Evolutionary conservation across 441 rosid species (phyloP).

Genomic region (Erodium moschatum): DNA sequence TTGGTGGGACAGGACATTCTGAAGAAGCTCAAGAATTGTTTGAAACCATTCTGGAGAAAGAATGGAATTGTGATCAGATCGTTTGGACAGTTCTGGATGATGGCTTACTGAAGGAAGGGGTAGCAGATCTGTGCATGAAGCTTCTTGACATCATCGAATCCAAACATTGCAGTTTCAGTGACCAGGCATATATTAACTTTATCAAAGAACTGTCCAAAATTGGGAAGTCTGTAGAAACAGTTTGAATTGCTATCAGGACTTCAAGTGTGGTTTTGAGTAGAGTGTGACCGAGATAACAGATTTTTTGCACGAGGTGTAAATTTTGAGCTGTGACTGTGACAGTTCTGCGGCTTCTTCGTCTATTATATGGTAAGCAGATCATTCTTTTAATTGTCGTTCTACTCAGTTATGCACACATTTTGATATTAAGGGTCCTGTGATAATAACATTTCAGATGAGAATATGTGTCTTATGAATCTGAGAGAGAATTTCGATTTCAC

Average conservation of each 20-base stretch:
- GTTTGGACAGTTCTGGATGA: slow-evolving; percentile 55
- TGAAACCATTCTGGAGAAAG: slow-evolving; percentile 33
- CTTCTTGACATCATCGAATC: slow-evolving; percentile 48
- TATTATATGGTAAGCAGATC: slow-evolving; percentile 20
- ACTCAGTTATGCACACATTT: background rate
- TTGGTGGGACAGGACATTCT: slow-evolving; percentile 28
- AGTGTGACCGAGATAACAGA: slow-evolving; percentile 6
- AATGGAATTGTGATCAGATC: slow-evolving; percentile 43
- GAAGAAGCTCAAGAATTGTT: slow-evolving; percentile 41
- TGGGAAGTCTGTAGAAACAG: slow-evolving; percentile 27
- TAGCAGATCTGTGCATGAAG: slow-evolving; percentile 35
- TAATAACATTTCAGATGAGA: background rate
- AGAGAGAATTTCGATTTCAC: too few species aligned
- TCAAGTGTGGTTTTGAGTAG: background rate
- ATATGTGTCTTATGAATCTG: background rate
- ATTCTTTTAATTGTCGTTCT: background rate
- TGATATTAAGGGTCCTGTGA: background rate
- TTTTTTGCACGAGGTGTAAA: slow-evolving; percentile 1
- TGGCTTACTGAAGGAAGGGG: slow-evolving; percentile 46
- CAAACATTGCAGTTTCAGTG: slow-evolving; percentile 26
- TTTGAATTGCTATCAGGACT: slow-evolving; percentile 16
- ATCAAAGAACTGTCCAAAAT: slow-evolving; percentile 39
- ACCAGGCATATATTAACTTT: slow-evolving; percentile 30
- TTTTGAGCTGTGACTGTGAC: slow-evolving; percentile 16
- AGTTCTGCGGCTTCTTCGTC: slow-evolving; percentile 5